These are phyloP conservation scores for Lipomyces kockii DNA, from an alignment of 805 yeast species.

Conservation along the genomic window DNA sequence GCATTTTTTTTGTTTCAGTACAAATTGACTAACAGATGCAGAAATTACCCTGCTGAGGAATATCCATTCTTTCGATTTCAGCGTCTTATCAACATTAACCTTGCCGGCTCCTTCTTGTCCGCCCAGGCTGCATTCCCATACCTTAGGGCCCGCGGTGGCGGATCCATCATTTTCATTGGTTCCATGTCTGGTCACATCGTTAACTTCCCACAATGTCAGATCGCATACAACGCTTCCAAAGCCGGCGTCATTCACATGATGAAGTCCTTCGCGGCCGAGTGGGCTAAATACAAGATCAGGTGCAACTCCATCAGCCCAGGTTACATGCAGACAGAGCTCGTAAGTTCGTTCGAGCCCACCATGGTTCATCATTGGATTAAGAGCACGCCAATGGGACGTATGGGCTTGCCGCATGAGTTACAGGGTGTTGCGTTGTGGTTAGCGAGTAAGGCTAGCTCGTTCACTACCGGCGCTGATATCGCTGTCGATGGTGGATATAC, in stretches of 20 bases:
- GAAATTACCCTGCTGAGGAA: conserved; percentile 67
- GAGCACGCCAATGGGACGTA: conserved; percentile 58
- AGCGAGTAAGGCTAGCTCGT: conserved; percentile 73
- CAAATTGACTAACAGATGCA: conserved; percentile 53
- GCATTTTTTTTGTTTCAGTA: too few species aligned
- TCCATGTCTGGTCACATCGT: conserved; percentile 73
- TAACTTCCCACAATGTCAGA: conserved; percentile 73
- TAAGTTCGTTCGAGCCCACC: conserved; percentile 52
- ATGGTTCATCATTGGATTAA: conserved; percentile 59
- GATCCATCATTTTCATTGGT: conserved; percentile 68
- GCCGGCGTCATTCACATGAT: conserved; percentile 71
- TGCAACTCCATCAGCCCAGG: conserved; percentile 72
- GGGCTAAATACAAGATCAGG: conserved; percentile 70
- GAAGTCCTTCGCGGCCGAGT: conserved; percentile 68
- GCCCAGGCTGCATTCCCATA: conserved; percentile 68
- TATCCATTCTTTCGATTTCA: conserved; percentile 74
- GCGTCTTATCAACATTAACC: conserved; percentile 64
- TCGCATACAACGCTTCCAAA: conserved; percentile 71
- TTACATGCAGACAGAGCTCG: conserved; percentile 67
- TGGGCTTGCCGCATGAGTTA: conserved; percentile 85
- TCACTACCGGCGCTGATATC: conserved; percentile 83
- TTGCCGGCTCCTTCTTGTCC: conserved; percentile 67
- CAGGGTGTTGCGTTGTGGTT: conserved; percentile 76
- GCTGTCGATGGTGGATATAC: conserved; percentile 88
- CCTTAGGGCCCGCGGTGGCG: conserved; percentile 62